phyloP scores from a whole-genome alignment of 306 rosid genomes.

The Astragalus membranaceus region DNA sequence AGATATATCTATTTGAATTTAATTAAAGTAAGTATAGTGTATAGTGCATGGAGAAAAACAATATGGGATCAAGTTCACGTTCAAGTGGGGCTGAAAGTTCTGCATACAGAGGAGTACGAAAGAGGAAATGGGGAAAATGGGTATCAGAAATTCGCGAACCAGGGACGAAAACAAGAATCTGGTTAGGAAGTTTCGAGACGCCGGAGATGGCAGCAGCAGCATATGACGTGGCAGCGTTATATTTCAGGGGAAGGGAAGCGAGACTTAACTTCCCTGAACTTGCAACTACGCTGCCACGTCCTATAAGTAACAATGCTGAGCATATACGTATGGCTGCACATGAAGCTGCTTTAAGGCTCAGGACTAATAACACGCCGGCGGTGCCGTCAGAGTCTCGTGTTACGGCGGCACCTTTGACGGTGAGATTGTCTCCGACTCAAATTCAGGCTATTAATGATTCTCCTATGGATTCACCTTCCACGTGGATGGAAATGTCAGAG shows the following conservation, averaged over 20 bases:
- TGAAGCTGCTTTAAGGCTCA: constrained; percentile 56
- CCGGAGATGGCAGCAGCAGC: constrained; percentile 91
- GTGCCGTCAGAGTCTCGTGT: not conserved
- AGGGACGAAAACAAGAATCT: constrained; percentile 70
- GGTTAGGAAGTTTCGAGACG: constrained; percentile 82
- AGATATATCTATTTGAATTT: too few relatives aligned
- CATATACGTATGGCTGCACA: constrained; percentile 86
- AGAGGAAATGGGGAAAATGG: constrained; percentile 98
- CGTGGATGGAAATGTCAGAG: constrained; percentile 41
- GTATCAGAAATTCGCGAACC: constrained; percentile 95
- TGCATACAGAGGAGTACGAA: constrained; percentile 77
- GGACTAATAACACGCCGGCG: not conserved
- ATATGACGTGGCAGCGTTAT: constrained; percentile 79
- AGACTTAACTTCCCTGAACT: constrained; percentile 72
- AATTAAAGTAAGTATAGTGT: too few relatives aligned
- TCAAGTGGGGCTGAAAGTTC: constrained; percentile 45
- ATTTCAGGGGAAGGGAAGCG: constrained; percentile 61
- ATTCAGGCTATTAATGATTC: constrained; percentile 54
- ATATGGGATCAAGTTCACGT: not conserved
- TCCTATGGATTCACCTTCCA: constrained; percentile 42
- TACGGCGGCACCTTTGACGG: too few relatives aligned
- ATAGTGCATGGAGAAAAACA: not conserved
- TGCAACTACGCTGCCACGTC: constrained; percentile 50
- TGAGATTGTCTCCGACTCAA: constrained; percentile 41
- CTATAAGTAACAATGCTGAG: constrained; percentile 46